These are phyloP conservation scores for Pelargonium nanum DNA, from an alignment of 345 rosid genomes.

Conservation along the genomic window DNA sequence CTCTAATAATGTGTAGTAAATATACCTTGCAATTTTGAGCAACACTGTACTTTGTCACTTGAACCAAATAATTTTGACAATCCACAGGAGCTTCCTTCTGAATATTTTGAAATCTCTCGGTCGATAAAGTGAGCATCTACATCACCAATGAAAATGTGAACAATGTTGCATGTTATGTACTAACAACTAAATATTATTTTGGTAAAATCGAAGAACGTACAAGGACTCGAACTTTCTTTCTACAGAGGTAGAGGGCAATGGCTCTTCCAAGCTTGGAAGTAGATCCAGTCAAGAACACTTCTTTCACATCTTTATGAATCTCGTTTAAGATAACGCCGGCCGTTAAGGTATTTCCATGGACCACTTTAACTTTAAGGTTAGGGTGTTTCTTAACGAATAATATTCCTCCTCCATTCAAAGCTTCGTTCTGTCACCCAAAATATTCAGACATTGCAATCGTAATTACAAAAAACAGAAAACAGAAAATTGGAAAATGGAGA, in stretches of 20 bases:
- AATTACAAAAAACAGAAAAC: too few species aligned
- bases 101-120: conserved; percentile 79
- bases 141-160: too few species aligned
- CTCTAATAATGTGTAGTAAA: too few species aligned
- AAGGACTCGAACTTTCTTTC: conserved; percentile 62
- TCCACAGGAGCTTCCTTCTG: conserved; percentile 79
- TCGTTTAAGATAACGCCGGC: conserved; percentile 92
- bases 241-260: conserved; percentile 87
- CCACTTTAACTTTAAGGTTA: conserved; percentile 69
- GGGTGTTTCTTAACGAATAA: conserved; percentile 78
- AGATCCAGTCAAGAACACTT: conserved; percentile 88
- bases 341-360: conserved; percentile 94
- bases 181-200: too few species aligned
- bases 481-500: too few species aligned
- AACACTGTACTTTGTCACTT: conserved; percentile 84
- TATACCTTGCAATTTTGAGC: conserved; percentile 79
- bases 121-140: conserved; percentile 86
- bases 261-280: conserved; percentile 99
- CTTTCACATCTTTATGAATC: conserved; percentile 55
- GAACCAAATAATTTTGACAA: conserved; percentile 70
- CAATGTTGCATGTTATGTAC: too few species aligned
- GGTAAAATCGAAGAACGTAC: conserved; percentile 59
- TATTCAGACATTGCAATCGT: too few species aligned
- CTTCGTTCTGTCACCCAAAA: conserved; percentile 95
- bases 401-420: conserved; percentile 91